A percentile compares a stretch with the other conserved stretches of the same genome.
Conservation (phyloP, 169 alveolate genomes). For the Eimeria maxima region DNA sequence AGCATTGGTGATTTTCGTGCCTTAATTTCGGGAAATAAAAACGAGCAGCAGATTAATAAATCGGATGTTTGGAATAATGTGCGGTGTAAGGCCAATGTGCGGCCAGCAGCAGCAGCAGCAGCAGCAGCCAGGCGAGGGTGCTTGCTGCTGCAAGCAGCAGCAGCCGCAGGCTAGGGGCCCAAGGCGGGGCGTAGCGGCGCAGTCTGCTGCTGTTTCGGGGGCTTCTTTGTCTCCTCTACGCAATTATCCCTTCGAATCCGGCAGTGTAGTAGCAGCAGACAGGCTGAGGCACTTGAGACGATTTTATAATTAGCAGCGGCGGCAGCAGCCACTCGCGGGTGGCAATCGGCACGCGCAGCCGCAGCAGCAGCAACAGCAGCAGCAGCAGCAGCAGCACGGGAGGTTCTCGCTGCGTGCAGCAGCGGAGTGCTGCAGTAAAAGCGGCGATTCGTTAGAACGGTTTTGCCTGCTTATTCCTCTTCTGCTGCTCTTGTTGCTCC, state of each 20-base stretch:
- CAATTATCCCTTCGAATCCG: slow-evolving; percentile 28
- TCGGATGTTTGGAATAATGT: not conserved
- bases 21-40: not conserved
- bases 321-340: slow-evolving; percentile 62
- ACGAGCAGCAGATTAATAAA: not conserved
- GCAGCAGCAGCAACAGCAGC: slow-evolving; percentile 72
- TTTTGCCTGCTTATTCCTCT: slow-evolving; percentile 30
- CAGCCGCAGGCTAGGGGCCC: slow-evolving; percentile 80
- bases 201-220: slow-evolving; percentile 70
- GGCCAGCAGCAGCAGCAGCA: slow-evolving; percentile 55
- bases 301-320: slow-evolving; percentile 56
- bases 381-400: slow-evolving; percentile 80
- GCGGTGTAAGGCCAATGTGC: slow-evolving; percentile 50
- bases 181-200: slow-evolving; percentile 72
- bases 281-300: slow-evolving; percentile 38
- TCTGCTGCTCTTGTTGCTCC: slow-evolving; percentile 19
- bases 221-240: slow-evolving; percentile 64
- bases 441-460: slow-evolving; percentile 49
- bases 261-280: slow-evolving; percentile 61
- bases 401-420: slow-evolving; percentile 72
- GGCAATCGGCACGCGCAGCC: slow-evolving; percentile 75
- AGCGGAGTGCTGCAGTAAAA: slow-evolving; percentile 28
- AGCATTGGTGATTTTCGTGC: not conserved
- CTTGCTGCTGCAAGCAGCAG: slow-evolving; percentile 78
- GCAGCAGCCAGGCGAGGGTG: slow-evolving; percentile 80